Base-by-base conservation (phyloP, 192 early-diverging fungal genomes). In the Coemansia sp. region DNA sequence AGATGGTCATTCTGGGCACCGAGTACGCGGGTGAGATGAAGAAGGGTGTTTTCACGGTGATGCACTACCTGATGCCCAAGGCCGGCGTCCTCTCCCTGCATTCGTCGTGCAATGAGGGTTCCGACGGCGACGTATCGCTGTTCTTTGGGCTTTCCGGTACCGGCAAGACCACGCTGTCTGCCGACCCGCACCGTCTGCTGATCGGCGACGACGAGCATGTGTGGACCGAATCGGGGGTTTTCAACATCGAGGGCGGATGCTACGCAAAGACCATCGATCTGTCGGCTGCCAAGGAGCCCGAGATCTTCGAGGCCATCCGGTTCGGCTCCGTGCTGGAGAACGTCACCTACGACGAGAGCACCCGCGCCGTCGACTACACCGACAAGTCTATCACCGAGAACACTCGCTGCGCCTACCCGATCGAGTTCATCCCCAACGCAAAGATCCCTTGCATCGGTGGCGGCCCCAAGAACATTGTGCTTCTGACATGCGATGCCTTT, bases 1-100 rank as follows among this genome's bases (percentile, higher is more conserved):
- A 98, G 81, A 98, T 98, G 96, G 92, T 98, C 34, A 98, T 98
- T 54, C 85, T 98, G 40, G 96, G 96, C 47, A 94, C 94, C 61
- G 91, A 97, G 79, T 98, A 98, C 67, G 96, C 96, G 58, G 96
- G 96, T 57, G 96, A 98, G 83, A 98, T 98, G 96, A 98, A 98
- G 85, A 98, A 98, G 89, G 96, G 96, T 75, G 86, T 93, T 60
- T 95, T 97, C 83, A 97, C 94, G 25, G 93, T 98, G 52, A 97
- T 98, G 96, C 94, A 98, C 81, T 97, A 98, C 86, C 79, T 92
- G 64, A 97, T 97, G 95, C 96, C 96, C 70, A 96, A 94, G 88
- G 70, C 74, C 31, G 80, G 80, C 61, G 74, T 77, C 4, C 68
- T 82, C 14, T 82, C 80, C 23, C 59, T 82, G 62, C 80, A 82